Evolutionary conservation across 495 filamentous ascomycete genomes (phyloP).

Genomic region (Lasiosphaeriaceae sp.): DNA sequence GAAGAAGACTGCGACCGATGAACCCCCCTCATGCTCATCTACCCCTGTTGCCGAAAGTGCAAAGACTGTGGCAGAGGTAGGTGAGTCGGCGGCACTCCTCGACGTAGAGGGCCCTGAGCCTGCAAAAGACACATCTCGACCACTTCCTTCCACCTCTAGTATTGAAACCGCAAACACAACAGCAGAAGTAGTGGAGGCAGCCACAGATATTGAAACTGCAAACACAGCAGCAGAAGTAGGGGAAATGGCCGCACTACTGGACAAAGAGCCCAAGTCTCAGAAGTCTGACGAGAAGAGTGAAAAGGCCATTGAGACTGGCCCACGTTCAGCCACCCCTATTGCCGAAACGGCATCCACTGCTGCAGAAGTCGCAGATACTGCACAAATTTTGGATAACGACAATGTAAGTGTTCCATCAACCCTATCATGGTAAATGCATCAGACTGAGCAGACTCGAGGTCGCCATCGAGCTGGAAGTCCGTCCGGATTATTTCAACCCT

Average conservation of each 20-base stretch:
- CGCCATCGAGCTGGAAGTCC: constrained; percentile 13
- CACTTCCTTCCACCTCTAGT: not conserved
- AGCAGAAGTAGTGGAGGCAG: not conserved
- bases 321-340: constrained; percentile 31
- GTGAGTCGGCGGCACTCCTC: constrained; percentile 37
- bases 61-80: constrained; percentile 44
- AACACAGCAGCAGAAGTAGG: not conserved
- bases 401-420: constrained; percentile 22
- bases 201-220: not conserved
- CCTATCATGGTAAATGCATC: constrained; percentile 1
- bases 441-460: constrained; percentile 5
- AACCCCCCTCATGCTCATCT: constrained; percentile 23
- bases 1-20: constrained; percentile 24
- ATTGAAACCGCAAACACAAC: not conserved
- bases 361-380: constrained; percentile 47
- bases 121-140: not conserved
- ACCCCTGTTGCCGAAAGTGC: constrained; percentile 38
- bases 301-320: constrained; percentile 25
- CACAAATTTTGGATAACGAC: constrained; percentile 27
- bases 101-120: constrained; percentile 18
- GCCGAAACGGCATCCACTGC: constrained; percentile 38
- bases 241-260: not conserved
- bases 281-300: constrained; percentile 27
- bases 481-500: constrained; percentile 2
- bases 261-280: constrained; percentile 18